These are phyloP conservation scores for Dactylellina parvicollis DNA, from an alignment of 2,329 filamentous ascomycete genomes.

Conservation along the genomic window DNA sequence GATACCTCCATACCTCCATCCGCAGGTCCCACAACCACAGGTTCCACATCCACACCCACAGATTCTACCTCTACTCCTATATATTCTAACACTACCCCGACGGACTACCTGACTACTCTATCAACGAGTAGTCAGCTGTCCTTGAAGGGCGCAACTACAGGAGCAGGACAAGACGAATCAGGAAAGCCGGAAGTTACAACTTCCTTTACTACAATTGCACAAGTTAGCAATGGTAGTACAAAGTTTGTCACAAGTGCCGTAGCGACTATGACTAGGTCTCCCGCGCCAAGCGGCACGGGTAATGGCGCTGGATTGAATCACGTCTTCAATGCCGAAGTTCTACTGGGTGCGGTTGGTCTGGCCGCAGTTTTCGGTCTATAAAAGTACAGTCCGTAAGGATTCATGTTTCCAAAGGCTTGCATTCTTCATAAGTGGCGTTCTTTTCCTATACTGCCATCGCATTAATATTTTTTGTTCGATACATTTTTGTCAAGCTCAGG, in stretches of 20 bases:
- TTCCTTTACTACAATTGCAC: slow-evolving; percentile 40
- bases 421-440: slow-evolving; percentile 10
- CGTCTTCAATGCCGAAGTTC: slow-evolving; percentile 35
- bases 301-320: slow-evolving; percentile 18
- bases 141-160: slow-evolving; percentile 32
- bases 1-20: no score
- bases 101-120: slow-evolving; percentile 42
- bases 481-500: slow-evolving; percentile 13
- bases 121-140: slow-evolving; percentile 40
- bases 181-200: slow-evolving; percentile 38
- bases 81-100: slow-evolving; percentile 43
- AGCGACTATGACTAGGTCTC: slow-evolving; percentile 30
- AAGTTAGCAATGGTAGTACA: slow-evolving; percentile 35
- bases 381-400: not conserved
- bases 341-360: slow-evolving; percentile 35
- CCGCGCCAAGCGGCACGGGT: not conserved
- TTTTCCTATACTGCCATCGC: not conserved
- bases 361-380: slow-evolving; percentile 41
- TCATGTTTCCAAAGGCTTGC: not conserved
- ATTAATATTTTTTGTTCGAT: slow-evolving; percentile 26
- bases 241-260: slow-evolving; percentile 43
- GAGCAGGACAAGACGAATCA: slow-evolving; percentile 28
- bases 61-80: slow-evolving; percentile 21
- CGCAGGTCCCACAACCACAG: slow-evolving; percentile 19
- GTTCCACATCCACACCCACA: slow-evolving; percentile 36